Evolutionary conservation across 2,329 filamentous ascomycete genomes (phyloP).

Genomic region (Diatrype stigma): DNA sequence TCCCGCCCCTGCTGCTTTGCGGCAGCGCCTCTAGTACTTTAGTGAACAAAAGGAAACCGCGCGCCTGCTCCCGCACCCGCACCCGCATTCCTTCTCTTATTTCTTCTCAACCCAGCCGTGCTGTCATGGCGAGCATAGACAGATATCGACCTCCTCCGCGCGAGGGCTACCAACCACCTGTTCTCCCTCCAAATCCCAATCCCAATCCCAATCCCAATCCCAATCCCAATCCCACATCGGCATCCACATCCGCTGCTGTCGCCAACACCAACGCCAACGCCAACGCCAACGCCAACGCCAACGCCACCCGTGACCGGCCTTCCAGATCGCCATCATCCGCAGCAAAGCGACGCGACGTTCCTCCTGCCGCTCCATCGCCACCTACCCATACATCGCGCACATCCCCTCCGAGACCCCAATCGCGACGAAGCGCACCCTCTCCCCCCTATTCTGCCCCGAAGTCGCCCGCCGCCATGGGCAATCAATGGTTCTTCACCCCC

Average conservation of each 20-base stretch:
- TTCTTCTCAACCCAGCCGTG: slow-evolving; percentile 2
- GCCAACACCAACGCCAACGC: too few relatives aligned
- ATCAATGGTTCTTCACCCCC: slow-evolving; percentile 86
- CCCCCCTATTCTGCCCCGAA: slow-evolving; percentile 37
- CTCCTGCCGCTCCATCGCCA: slow-evolving; percentile 58
- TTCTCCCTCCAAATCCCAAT: slow-evolving; percentile 30
- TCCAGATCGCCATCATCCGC: slow-evolving; percentile 52
- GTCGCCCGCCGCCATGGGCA: slow-evolving; percentile 32
- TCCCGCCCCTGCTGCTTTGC: not conserved
- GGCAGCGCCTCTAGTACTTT: slow-evolving; percentile 3
- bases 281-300: too few relatives aligned
- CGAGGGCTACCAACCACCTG: slow-evolving; percentile 54
- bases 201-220: not conserved
- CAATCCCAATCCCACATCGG: not conserved
- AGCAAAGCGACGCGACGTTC: slow-evolving; percentile 48
- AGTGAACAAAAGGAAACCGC: slow-evolving; percentile 6
- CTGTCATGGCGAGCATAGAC: slow-evolving; percentile 58
- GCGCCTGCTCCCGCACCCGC: not conserved
- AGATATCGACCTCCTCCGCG: slow-evolving; percentile 50
- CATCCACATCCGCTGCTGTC: too few relatives aligned
- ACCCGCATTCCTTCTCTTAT: not conserved
- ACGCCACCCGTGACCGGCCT: slow-evolving; percentile 34
- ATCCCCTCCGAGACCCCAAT: slow-evolving; percentile 43
- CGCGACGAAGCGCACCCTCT: slow-evolving; percentile 39
- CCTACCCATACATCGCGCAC: slow-evolving; percentile 51